Percentiles rank a stretch among this genome's conserved stretches.
Evolutionary conservation across 1,284 basidiomycete genomes (phyloP).

Genomic region (Fomitopsis palustris): DNA sequence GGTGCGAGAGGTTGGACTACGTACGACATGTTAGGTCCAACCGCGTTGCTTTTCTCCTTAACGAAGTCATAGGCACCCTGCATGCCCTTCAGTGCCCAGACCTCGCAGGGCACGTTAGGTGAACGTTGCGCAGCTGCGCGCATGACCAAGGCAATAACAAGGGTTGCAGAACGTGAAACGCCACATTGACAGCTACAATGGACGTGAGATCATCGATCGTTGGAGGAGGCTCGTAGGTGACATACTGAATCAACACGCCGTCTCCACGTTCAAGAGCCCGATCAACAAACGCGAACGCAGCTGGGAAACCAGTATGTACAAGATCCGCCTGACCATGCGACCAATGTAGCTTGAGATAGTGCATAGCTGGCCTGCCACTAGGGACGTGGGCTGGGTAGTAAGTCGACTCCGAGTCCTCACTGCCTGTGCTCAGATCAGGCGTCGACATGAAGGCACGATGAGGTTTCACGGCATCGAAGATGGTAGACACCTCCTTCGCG

Average conservation of each 20-base stretch:
- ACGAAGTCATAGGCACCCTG: slow-evolving; percentile 91
- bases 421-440: slow-evolving; percentile 48
- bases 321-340: slow-evolving; percentile 92
- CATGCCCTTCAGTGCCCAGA: slow-evolving; percentile 85
- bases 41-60: slow-evolving; percentile 84
- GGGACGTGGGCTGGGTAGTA: slow-evolving; percentile 63
- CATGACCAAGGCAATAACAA: slow-evolving; percentile 95
- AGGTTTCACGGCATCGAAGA: slow-evolving; percentile 57
- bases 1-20: slow-evolving; percentile 32
- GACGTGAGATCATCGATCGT: slow-evolving; percentile 7
- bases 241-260: slow-evolving; percentile 87
- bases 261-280: slow-evolving; percentile 68
- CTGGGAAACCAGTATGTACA: slow-evolving; percentile 73
- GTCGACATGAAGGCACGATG: slow-evolving; percentile 63
- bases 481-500: slow-evolving; percentile 87
- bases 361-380: slow-evolving; percentile 70
- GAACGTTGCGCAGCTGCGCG: slow-evolving; percentile 78
- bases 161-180: slow-evolving; percentile 90
- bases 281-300: slow-evolving; percentile 81
- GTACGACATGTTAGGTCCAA: slow-evolving; percentile 95
- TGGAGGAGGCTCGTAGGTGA: slow-evolving; percentile 19
- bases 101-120: slow-evolving; percentile 63
- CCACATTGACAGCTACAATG: slow-evolving; percentile 87
- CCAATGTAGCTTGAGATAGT: slow-evolving; percentile 93
- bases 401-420: slow-evolving; percentile 37